These are phyloP conservation scores for Hericium erinaceus DNA, from an alignment of 768 basidiomycete genomes.

Conservation along the genomic window DNA sequence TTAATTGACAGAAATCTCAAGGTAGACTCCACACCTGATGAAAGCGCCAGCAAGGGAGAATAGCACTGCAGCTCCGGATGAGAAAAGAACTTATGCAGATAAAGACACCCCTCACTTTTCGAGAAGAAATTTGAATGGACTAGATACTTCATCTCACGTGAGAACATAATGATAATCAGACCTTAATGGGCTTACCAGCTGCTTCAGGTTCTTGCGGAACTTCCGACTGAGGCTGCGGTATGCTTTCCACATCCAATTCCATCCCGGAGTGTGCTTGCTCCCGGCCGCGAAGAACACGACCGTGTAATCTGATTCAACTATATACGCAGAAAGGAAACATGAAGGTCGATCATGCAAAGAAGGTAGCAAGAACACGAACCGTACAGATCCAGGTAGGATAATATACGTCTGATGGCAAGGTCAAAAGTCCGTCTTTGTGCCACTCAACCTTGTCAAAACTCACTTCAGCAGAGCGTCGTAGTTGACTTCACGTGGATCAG, in stretches of 20 bases:
- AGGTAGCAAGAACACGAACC: slow-evolving; percentile 33
- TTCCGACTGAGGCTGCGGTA: slow-evolving; percentile 74
- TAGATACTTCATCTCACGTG: slow-evolving; percentile 46
- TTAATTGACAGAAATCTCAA: not conserved
- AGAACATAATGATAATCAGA: slow-evolving; percentile 6
- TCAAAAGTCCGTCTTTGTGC: slow-evolving; percentile 11
- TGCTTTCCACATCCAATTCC: slow-evolving; percentile 91
- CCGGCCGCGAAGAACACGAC: slow-evolving; percentile 84
- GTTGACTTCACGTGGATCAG: slow-evolving; percentile 65
- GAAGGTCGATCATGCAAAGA: not conserved
- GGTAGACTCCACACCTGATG: slow-evolving; percentile 50
- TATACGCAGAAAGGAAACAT: not conserved
- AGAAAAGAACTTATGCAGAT: slow-evolving; percentile 24
- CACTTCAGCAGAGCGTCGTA: slow-evolving; percentile 73
- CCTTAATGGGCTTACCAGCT: slow-evolving; percentile 40
- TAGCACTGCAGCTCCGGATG: slow-evolving; percentile 46
- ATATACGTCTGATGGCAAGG: slow-evolving; percentile 46
- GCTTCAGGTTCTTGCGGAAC: slow-evolving; percentile 84
- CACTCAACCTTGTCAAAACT: slow-evolving; percentile 1
- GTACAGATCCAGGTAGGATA: slow-evolving; percentile 74
- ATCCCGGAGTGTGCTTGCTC: slow-evolving; percentile 60
- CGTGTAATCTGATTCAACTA: slow-evolving; percentile 85
- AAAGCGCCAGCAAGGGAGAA: slow-evolving; percentile 84
- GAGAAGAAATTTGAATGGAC: slow-evolving; percentile 85
- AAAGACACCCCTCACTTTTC: slow-evolving; percentile 39